These are phyloP conservation scores for Linum lewisii DNA, from an alignment of 345 rosid genomes.

Conservation along the genomic window DNA sequence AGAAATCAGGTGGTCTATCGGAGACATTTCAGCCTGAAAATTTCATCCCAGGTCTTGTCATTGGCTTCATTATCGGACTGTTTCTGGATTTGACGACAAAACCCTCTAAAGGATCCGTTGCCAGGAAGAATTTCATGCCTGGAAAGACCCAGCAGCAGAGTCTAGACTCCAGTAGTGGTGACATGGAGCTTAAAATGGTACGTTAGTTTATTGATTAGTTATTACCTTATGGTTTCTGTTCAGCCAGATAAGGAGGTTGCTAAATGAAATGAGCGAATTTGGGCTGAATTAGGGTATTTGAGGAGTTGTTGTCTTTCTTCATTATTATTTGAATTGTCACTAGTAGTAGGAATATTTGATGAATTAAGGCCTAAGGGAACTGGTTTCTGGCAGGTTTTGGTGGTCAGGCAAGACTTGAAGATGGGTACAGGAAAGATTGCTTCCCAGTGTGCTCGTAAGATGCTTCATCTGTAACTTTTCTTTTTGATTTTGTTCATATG, in stretches of 20 bases:
- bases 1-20: slow-evolving; percentile 34
- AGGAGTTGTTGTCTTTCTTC: background rate
- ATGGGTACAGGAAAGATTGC: slow-evolving; percentile 82
- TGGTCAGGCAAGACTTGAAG: slow-evolving; percentile 87
- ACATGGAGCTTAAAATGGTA: slow-evolving; percentile 78
- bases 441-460: slow-evolving; percentile 90
- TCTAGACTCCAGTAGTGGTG: slow-evolving; percentile 31
- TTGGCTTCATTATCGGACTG: slow-evolving; percentile 80
- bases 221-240: background rate
- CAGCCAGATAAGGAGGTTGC: no score
- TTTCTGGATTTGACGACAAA: slow-evolving; percentile 50
- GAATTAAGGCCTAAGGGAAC: background rate
- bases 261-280: no score
- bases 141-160: slow-evolving; percentile 41
- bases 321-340: background rate
- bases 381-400: slow-evolving; percentile 55
- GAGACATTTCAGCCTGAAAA: slow-evolving; percentile 70
- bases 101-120: slow-evolving; percentile 30
- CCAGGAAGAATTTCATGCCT: slow-evolving; percentile 48
- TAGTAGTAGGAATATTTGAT: background rate
- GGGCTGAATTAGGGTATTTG: no score
- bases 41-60: slow-evolving; percentile 67
- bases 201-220: background rate
- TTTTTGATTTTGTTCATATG: background rate
- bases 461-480: background rate